Conservation (phyloP, 1,139 yeast species). For the Blastobotrys petasosporus region DNA sequence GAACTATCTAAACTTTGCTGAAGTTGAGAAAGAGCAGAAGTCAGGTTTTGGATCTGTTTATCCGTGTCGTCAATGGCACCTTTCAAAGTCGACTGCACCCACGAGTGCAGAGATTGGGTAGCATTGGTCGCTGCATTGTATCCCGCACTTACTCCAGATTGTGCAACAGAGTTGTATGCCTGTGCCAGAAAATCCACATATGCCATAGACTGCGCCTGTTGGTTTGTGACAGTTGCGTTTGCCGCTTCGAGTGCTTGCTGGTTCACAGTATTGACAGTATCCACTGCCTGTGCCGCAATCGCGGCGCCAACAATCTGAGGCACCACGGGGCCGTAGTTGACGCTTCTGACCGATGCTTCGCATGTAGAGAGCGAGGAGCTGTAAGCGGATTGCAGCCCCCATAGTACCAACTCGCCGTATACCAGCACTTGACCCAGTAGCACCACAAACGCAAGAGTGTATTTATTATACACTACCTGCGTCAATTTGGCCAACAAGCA, state of each 20-base stretch:
- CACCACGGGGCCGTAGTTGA: background rate
- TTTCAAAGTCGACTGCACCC: slow-evolving; percentile 8
- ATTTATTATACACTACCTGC: slow-evolving; percentile 18
- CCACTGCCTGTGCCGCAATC: background rate
- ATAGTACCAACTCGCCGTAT: slow-evolving; percentile 11
- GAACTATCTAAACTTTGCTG: slow-evolving; percentile 16
- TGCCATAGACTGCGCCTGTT: slow-evolving; percentile 10
- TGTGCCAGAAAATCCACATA: slow-evolving; percentile 11
- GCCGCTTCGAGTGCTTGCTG: slow-evolving; percentile 14
- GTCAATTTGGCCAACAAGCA: slow-evolving; percentile 19
- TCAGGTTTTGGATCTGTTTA: slow-evolving; percentile 12
- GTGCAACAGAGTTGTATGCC: slow-evolving; percentile 10
- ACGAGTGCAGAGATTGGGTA: slow-evolving; percentile 10
- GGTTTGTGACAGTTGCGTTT: slow-evolving; percentile 20
- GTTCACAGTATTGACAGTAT: slow-evolving; percentile 9
- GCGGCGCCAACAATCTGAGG: background rate
- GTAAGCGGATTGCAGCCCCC: slow-evolving; percentile 2
- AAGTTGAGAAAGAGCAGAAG: slow-evolving; percentile 16
- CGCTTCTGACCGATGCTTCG: background rate
- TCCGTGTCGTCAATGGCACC: slow-evolving; percentile 11
- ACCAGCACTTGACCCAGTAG: slow-evolving; percentile 16
- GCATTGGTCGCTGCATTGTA: slow-evolving; percentile 14
- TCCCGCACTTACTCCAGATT: slow-evolving; percentile 6
- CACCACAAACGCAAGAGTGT: slow-evolving; percentile 17
- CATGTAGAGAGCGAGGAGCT: background rate